Evolutionary conservation across 129 eudicot genomes (phyloP), one percentile per base, ranked within the genome.

Genomic region (Pulicaria dysenterica): DNA sequence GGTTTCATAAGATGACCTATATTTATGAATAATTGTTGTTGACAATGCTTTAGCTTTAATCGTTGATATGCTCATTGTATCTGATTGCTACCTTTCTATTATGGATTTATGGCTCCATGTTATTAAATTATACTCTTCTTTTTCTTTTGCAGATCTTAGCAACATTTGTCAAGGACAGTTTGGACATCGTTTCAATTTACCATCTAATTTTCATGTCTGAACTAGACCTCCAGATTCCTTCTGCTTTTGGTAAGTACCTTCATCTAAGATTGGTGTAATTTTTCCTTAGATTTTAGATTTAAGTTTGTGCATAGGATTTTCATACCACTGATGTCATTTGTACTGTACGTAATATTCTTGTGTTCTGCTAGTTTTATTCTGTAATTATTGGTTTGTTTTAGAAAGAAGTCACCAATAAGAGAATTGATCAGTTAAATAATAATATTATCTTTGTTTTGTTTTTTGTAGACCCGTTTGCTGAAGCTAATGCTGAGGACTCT

Each of bases 191-290:
- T 70, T 56, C 51, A 75, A 48, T 51, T 58, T 70, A 60, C 75
- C 71, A 82, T 73, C 79, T 70, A 73, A 84, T 83, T 82, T 92
- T 84, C 96, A 92, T 92, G 97, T 92, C 97, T 92, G 97, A 91
- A 19, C 85, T 92, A 72, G 96, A 92, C 78, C 77, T 89, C 79
- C 96, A 86, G 77, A 77, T 78, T 71, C 97, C 97, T 24, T 73
- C 85, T 46, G 83, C 97, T 80, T 92, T 84, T 56, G 97, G 97
- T 92, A 77, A 73, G 89, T 45, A 31, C n/a, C 10, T 39, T 75
- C 24, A 13, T 16, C 39, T 15, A 36, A 41, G 67, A 51, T 11
- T 38, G 40, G 11, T 9, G 15, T 8, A 67, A 24, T 4, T 7
- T 36, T 47, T 47, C 3, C 7, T 6, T 8, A 7, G 56, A 48